Percentiles rank a stretch among this genome's conserved stretches.
Conservation (phyloP, 2,329 filamentous ascomycete genomes). For the Hysterium pulicare region DNA sequence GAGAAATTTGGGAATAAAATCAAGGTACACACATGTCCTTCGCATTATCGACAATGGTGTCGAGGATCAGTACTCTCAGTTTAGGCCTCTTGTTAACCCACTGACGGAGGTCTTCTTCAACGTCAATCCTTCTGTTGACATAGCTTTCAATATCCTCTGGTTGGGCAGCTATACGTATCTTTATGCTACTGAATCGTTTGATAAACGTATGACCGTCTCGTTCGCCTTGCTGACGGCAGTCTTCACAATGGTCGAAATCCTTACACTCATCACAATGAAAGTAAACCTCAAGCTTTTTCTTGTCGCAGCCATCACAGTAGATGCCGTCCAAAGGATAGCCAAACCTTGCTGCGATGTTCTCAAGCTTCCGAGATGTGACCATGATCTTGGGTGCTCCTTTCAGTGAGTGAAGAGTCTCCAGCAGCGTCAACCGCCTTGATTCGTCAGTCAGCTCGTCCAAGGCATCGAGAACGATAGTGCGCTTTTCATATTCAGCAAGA, state of each 20-base stretch:
- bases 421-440: conserved; percentile 1
- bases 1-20: neutral
- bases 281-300: neutral
- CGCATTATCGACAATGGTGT: conserved; percentile 5
- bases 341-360: conserved; percentile 5
- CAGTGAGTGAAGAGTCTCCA: conserved; percentile 3
- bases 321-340: conserved; percentile 1
- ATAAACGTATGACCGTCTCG: conserved; percentile 1
- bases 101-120: conserved; percentile 3
- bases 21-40: conserved; percentile 6
- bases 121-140: conserved; percentile 5
- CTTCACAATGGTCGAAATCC: conserved; percentile 5
- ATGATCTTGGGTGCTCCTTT: conserved; percentile 5
- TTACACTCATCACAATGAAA: conserved; percentile 8
- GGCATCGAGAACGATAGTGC: conserved; percentile 5
- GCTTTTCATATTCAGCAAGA: neutral
- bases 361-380: conserved; percentile 5
- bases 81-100: conserved; percentile 1
- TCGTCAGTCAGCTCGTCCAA: conserved; percentile 6
- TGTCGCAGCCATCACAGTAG: conserved; percentile 5
- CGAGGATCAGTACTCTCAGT: conserved; percentile 2
- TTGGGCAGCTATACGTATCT: conserved; percentile 6
- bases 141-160: conserved; percentile 8
- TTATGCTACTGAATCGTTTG: conserved; percentile 5
- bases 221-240: conserved; percentile 3